Conservation (phyloP, 768 basidiomycete species). For the Mrakia frigida region DNA sequence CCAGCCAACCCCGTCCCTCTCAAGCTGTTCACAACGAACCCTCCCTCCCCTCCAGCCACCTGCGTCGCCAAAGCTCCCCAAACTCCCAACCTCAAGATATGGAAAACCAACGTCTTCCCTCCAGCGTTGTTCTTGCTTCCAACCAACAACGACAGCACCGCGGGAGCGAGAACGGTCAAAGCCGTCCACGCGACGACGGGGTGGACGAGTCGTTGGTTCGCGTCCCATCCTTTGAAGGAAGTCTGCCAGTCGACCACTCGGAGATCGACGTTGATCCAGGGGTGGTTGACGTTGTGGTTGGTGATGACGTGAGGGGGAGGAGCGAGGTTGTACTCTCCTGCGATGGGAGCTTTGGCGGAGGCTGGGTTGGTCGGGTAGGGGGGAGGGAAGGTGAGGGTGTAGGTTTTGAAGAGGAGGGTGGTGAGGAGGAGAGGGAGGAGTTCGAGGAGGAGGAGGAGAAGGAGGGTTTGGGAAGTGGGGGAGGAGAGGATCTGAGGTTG, state of each 20-base stretch:
- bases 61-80: not conserved
- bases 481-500: not conserved
- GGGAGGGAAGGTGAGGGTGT: conserved; percentile 6
- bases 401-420: not conserved
- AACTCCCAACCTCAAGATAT: conserved; percentile 4
- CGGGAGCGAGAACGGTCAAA: not conserved
- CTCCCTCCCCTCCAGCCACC: conserved; percentile 3
- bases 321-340: conserved; percentile 5
- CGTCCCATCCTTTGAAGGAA: conserved; percentile 1
- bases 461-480: not conserved
- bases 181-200: conserved; percentile 2
- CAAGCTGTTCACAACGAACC: not conserved
- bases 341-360: conserved; percentile 4
- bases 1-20: conserved; percentile 12
- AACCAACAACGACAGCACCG: not conserved
- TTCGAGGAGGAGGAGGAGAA: conserved; percentile 2
- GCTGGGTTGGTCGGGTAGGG: not conserved
- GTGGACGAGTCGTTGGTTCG: not conserved
- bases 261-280: not conserved
- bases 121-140: not conserved
- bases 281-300: conserved; percentile 2
- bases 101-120: conserved; percentile 9
- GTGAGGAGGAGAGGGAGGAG: not conserved
- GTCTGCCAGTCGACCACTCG: not conserved
- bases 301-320: not conserved